These are phyloP conservation scores for Daldinia loculata DNA, from an alignment of 495 filamentous ascomycete genomes.

Conservation along the genomic window DNA sequence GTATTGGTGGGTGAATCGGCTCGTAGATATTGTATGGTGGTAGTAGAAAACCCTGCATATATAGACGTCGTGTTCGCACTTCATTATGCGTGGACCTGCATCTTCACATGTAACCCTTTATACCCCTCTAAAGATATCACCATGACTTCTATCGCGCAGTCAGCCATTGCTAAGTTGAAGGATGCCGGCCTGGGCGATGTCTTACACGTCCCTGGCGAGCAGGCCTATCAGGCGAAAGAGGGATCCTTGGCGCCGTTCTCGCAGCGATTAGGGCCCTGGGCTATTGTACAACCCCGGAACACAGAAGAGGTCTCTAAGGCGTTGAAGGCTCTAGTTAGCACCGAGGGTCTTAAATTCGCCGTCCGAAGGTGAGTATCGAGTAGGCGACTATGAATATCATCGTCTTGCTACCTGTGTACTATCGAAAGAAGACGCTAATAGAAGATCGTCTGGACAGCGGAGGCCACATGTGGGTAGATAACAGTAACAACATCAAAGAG, in stretches of 20 bases:
- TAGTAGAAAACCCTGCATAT: not conserved
- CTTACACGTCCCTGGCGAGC: not conserved
- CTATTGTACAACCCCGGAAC: conserved; percentile 48
- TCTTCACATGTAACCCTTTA: not conserved
- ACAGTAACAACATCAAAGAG: not conserved
- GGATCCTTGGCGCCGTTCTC: conserved; percentile 44
- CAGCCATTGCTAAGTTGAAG: not conserved
- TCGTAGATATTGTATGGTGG: too few relatives aligned
- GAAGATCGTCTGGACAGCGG: not conserved
- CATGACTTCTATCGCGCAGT: not conserved
- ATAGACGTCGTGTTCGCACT: not conserved
- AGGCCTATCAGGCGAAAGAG: not conserved
- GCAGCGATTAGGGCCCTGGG: conserved; percentile 42
- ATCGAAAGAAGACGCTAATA: not conserved
- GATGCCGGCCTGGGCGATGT: not conserved
- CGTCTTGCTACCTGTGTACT: not conserved
- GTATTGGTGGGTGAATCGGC: too few relatives aligned
- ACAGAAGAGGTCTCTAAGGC: conserved; percentile 48
- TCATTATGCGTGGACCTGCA: not conserved
- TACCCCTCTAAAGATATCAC: not conserved
- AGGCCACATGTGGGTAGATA: not conserved
- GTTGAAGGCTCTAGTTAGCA: conserved; percentile 39
- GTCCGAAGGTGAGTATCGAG: not conserved
- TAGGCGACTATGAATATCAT: not conserved
- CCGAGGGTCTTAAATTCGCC: conserved; percentile 20